A percentile compares a stretch with the other conserved stretches of the same genome.
These are phyloP conservation scores for Phytophthora sp. DNA, from an alignment of 352 stramenopile species.

Conservation along the genomic window DNA sequence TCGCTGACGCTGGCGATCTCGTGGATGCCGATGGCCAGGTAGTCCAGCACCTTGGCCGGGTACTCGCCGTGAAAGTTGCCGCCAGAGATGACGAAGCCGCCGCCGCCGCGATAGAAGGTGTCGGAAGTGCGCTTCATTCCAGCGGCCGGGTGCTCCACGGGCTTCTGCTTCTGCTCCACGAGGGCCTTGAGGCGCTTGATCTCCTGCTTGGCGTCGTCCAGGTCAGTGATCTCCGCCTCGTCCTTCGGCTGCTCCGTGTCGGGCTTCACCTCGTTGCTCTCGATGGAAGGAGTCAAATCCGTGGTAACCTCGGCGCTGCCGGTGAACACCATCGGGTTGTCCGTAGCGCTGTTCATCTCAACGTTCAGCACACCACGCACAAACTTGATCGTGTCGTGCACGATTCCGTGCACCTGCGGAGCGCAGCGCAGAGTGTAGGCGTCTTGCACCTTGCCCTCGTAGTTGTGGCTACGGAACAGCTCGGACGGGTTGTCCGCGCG, in stretches of 20 bases:
- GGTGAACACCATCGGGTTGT: constrained; percentile 92
- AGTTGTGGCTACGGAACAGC: constrained; percentile 89
- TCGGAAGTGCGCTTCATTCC: constrained; percentile 84
- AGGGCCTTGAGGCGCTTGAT: constrained; percentile 74
- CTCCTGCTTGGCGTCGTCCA: constrained; percentile 80
- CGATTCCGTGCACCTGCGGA: constrained; percentile 89
- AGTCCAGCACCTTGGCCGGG: constrained; percentile 89
- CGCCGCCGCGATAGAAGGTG: constrained; percentile 79
- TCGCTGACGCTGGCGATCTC: constrained; percentile 89
- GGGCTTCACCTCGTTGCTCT: constrained; percentile 21
- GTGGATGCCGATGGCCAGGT: constrained; percentile 88
- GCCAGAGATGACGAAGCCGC: constrained; percentile 88
- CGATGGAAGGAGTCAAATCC: constrained; percentile 48
- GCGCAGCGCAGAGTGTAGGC: constrained; percentile 90
- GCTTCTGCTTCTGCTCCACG: constrained; percentile 54
- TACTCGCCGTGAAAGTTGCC: constrained; percentile 94
- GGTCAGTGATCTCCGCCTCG: constrained; percentile 52
- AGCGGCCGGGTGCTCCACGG: constrained; percentile 41
- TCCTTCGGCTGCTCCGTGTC: constrained; percentile 14
- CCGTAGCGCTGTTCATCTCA: constrained; percentile 91
- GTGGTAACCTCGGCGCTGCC: constrained; percentile 72
- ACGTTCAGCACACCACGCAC: constrained; percentile 85
- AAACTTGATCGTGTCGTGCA: constrained; percentile 89
- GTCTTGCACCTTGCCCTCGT: constrained; percentile 90
- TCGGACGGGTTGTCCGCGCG: constrained; percentile 80